These are phyloP conservation scores for Beta lomatogona DNA, from an alignment of 179 eudicot species.

Conservation along the genomic window DNA sequence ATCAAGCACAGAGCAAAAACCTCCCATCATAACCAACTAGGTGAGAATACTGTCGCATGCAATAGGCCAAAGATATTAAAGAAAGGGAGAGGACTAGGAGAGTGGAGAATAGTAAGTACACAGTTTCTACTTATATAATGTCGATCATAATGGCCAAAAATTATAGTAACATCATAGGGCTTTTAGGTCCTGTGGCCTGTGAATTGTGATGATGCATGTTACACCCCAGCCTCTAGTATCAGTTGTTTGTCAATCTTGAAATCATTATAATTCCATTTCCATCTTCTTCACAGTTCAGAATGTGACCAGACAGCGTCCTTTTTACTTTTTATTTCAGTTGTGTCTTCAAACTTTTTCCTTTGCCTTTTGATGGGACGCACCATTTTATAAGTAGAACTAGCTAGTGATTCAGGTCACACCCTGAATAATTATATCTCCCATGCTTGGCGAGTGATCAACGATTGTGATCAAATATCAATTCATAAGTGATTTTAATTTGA, in stretches of 20 bases:
- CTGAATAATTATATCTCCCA: too few species aligned
- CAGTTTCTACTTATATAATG: not conserved
- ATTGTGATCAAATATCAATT: too few species aligned
- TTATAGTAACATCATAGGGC: not conserved
- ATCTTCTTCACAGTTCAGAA: not conserved
- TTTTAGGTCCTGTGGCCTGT: not conserved
- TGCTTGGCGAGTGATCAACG: too few species aligned
- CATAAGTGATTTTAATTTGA: too few species aligned
- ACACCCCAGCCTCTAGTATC: not conserved
- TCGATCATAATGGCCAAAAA: not conserved
- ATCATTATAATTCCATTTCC: not conserved
- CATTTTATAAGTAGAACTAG: too few species aligned
- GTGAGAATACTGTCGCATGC: too few species aligned
- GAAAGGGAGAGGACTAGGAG: too few species aligned
- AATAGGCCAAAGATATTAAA: too few species aligned
- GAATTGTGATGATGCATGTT: not conserved
- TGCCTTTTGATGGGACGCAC: not conserved
- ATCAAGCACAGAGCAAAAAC: too few species aligned
- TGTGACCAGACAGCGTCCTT: not conserved
- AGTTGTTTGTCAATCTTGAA: not conserved
- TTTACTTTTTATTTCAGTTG: not conserved
- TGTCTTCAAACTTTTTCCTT: not conserved
- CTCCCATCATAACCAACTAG: too few species aligned
- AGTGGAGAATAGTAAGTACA: too few species aligned
- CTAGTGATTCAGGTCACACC: too few species aligned